These are phyloP conservation scores for Yueomyces sp. DNA, from an alignment of 805 yeast genomes.

Conservation along the genomic window DNA sequence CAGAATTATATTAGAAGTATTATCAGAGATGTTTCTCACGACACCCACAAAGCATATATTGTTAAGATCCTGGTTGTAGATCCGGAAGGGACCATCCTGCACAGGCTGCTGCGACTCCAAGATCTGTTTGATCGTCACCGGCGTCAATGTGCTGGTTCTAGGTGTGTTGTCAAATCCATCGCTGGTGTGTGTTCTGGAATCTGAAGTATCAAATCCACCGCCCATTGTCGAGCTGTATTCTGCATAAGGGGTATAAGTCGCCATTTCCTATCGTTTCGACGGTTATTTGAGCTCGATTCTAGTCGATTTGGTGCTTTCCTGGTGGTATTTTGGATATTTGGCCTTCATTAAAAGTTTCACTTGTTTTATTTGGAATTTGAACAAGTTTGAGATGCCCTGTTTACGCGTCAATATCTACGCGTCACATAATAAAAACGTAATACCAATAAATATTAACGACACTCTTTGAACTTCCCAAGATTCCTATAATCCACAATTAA, in stretches of 20 bases:
- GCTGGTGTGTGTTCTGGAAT: constrained; percentile 12
- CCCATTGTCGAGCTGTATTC: constrained; percentile 22
- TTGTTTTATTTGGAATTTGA: too few species aligned
- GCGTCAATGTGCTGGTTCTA: constrained; percentile 30
- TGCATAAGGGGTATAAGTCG: constrained; percentile 22
- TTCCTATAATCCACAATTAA: too few species aligned
- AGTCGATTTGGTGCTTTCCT: too few species aligned
- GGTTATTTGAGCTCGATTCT: too few species aligned
- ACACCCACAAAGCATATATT: constrained; percentile 59
- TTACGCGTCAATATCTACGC: neutral
- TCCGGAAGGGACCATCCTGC: constrained; percentile 54
- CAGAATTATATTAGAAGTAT: constrained; percentile 39
- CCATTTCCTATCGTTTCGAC: neutral
- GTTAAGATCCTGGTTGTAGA: constrained; percentile 47
- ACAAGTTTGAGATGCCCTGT: neutral
- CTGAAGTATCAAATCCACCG: constrained; percentile 20
- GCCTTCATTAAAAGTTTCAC: too few species aligned
- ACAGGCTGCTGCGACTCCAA: constrained; percentile 43
- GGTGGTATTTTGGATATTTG: too few species aligned
- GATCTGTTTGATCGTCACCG: constrained; percentile 66
- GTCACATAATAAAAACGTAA: neutral
- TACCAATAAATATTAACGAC: too few species aligned
- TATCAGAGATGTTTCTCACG: constrained; percentile 48
- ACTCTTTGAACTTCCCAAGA: too few species aligned
- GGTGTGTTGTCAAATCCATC: constrained; percentile 9